These are phyloP conservation scores for Theobroma grandiflorum DNA, from an alignment of 441 rosid species.

Conservation along the genomic window DNA sequence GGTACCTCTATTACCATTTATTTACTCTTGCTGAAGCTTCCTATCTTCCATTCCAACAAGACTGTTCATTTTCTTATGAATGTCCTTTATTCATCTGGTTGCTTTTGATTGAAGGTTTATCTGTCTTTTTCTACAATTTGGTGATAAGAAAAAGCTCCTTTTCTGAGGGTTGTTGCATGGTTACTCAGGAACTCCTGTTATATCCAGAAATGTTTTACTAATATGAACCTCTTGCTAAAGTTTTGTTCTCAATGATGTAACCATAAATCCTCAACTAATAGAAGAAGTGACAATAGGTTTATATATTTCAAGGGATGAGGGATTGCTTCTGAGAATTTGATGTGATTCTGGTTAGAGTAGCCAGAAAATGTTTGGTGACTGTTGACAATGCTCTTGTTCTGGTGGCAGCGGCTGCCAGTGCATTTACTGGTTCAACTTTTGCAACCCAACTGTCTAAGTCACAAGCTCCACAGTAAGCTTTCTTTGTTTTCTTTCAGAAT, in stretches of 20 bases:
- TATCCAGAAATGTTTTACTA: too few relatives aligned
- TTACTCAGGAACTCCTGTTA: background rate
- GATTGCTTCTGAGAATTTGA: background rate
- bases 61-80: slow-evolving; percentile 2
- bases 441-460: slow-evolving; percentile 30
- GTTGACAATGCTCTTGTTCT: slow-evolving; percentile 51
- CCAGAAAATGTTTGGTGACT: slow-evolving; percentile 23
- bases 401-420: slow-evolving; percentile 53
- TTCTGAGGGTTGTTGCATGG: background rate
- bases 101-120: background rate
- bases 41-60: slow-evolving; percentile 8
- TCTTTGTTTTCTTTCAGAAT: slow-evolving; percentile 4
- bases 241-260: too few relatives aligned
- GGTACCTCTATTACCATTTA: background rate
- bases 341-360: slow-evolving; percentile 2
- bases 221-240: too few relatives aligned
- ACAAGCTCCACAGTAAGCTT: slow-evolving; percentile 40
- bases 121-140: slow-evolving; percentile 4
- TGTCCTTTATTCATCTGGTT: slow-evolving; percentile 8
- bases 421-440: slow-evolving; percentile 47
- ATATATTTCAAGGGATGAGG: background rate
- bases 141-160: background rate
- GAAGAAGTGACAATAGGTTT: too few relatives aligned
- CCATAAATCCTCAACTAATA: too few relatives aligned
- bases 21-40: slow-evolving; percentile 7